Conservation (phyloP, 345 rosid genomes). For the Syzygium aqueum region DNA sequence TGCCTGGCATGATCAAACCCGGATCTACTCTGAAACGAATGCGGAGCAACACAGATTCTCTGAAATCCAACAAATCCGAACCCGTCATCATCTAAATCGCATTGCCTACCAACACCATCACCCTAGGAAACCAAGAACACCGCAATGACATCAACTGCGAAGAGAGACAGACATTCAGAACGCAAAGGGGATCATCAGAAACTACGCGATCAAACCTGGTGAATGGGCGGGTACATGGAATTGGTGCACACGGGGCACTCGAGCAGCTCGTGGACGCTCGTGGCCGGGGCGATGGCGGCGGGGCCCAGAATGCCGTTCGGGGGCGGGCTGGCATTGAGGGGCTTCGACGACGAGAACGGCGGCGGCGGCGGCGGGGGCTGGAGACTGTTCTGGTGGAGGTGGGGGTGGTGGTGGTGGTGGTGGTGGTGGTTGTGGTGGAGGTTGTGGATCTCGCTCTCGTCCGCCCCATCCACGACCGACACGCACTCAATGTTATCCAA, state of each 20-base stretch:
- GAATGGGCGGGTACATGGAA: conserved; percentile 99
- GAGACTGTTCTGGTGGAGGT: background rate
- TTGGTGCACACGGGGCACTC: conserved; percentile 99
- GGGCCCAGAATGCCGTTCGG: conserved; percentile 37
- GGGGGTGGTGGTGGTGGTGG: background rate
- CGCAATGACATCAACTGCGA: background rate
- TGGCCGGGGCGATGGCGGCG: conserved; percentile 61
- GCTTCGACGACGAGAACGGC: conserved; percentile 51
- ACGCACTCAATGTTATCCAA: conserved; percentile 75
- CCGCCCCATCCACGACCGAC: conserved; percentile 47
- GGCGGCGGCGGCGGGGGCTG: conserved; percentile 14
- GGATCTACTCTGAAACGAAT: background rate
- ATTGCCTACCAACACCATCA: background rate
- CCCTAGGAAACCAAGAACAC: background rate
- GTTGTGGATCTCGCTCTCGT: conserved; percentile 58
- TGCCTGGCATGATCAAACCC: background rate
- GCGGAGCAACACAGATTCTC: background rate
- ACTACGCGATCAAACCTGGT: conserved; percentile 51
- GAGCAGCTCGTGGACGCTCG: conserved; percentile 89
- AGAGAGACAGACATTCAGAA: background rate
- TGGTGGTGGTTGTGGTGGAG: conserved; percentile 12
- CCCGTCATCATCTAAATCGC: background rate
- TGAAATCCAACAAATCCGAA: background rate
- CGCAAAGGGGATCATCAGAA: background rate
- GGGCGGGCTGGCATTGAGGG: conserved; percentile 11